Conservation (phyloP, 2,329 filamentous ascomycete genomes). For the Fusarium compactum region DNA sequence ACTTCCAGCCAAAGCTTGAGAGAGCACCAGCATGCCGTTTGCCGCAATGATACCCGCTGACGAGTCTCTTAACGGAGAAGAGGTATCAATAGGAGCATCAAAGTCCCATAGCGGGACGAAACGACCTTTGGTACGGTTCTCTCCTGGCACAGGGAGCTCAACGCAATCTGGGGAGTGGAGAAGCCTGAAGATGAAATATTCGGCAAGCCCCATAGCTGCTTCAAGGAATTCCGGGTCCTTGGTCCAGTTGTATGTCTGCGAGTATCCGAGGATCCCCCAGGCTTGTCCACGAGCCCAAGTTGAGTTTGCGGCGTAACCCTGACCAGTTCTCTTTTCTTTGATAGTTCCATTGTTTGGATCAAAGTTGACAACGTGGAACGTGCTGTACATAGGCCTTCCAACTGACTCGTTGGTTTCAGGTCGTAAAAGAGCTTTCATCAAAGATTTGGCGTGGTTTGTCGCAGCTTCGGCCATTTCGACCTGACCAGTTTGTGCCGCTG, state of each 20-base stretch:
- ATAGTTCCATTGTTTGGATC: conserved; percentile 56
- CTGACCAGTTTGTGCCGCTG: conserved; percentile 49
- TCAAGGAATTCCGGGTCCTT: conserved; percentile 58
- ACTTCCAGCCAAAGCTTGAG: conserved; percentile 47
- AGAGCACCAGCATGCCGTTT: conserved; percentile 55
- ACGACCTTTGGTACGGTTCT: conserved; percentile 31
- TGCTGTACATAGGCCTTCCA: conserved; percentile 49
- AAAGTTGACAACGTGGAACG: conserved; percentile 64
- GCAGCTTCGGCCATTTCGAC: conserved; percentile 46
- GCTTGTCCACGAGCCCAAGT: conserved; percentile 66
- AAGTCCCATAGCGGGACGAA: conserved; percentile 60
- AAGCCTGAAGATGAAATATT: conserved; percentile 62
- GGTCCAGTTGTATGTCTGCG: conserved; percentile 63
- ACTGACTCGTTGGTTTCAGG: conserved; percentile 44
- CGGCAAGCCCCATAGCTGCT: conserved; percentile 59
- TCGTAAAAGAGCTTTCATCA: conserved; percentile 57
- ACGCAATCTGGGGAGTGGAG: conserved; percentile 50
- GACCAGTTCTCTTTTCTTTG: conserved; percentile 61
- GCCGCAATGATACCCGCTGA: conserved; percentile 56
- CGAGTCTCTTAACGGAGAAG: conserved; percentile 51
- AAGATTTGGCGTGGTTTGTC: conserved; percentile 55
- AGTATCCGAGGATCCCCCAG: conserved; percentile 64
- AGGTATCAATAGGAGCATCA: conserved; percentile 56
- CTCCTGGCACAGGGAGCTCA: conserved; percentile 24
- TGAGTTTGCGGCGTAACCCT: conserved; percentile 60